Evolutionary conservation across 352 stramenopile species (phyloP).

Genomic region (Pythium periplocum): DNA sequence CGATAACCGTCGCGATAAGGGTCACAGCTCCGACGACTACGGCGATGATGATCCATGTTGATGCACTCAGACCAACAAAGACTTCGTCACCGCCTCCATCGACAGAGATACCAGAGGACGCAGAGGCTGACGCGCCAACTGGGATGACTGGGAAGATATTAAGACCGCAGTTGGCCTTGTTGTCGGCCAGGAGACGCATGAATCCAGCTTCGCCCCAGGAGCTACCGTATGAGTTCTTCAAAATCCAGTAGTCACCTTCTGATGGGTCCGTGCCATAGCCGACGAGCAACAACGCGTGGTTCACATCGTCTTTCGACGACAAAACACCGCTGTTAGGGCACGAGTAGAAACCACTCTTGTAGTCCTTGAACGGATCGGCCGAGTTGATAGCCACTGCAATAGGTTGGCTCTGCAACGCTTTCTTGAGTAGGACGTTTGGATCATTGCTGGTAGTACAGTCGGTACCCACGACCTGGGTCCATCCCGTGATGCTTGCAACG

Average conservation of each 20-base stretch:
- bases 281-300: slow-evolving; percentile 71
- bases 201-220: slow-evolving; percentile 64
- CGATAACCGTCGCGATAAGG: slow-evolving; percentile 40
- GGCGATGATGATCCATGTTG: slow-evolving; percentile 54
- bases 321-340: slow-evolving; percentile 62
- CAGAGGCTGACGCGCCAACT: slow-evolving; percentile 39
- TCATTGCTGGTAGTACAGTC: slow-evolving; percentile 53
- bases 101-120: slow-evolving; percentile 29
- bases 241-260: slow-evolving; percentile 70
- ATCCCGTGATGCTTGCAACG: slow-evolving; percentile 65
- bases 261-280: slow-evolving; percentile 59
- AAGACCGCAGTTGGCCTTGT: slow-evolving; percentile 70
- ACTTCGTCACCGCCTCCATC: slow-evolving; percentile 60
- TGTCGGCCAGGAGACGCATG: slow-evolving; percentile 58
- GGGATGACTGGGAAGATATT: slow-evolving; percentile 78
- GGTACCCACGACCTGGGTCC: slow-evolving; percentile 52
- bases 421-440: slow-evolving; percentile 42
- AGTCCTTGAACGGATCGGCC: slow-evolving; percentile 64
- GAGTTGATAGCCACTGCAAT: slow-evolving; percentile 79
- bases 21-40: slow-evolving; percentile 44
- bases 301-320: slow-evolving; percentile 62
- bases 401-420: slow-evolving; percentile 50
- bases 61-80: slow-evolving; percentile 48
- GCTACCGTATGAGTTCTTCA: slow-evolving; percentile 79
- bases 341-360: slow-evolving; percentile 58